Percentiles rank a stretch among this genome's conserved stretches.
phyloP scores from a whole-genome alignment of 768 basidiomycete species.

The Suillus decipiens region DNA sequence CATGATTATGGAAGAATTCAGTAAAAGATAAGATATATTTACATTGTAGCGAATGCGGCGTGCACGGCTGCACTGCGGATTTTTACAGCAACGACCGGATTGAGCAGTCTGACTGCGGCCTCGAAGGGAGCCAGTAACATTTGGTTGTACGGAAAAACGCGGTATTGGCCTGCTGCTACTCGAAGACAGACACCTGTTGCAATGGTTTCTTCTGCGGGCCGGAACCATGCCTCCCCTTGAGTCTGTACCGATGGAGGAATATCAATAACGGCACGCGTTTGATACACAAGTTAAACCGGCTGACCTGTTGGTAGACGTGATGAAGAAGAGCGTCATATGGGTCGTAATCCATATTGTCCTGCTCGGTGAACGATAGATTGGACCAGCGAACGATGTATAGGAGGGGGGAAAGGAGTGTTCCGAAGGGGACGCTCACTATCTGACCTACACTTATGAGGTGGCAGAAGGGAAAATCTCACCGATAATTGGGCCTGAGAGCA shows the following conservation, averaged over 20 bases:
- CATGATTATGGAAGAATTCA: background rate
- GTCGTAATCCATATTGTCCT: slow-evolving; percentile 66
- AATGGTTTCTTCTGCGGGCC: slow-evolving; percentile 75
- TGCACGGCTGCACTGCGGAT: slow-evolving; percentile 79
- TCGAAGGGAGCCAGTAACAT: slow-evolving; percentile 75
- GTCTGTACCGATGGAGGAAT: slow-evolving; percentile 47
- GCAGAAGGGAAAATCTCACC: too few relatives aligned
- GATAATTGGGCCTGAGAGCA: background rate
- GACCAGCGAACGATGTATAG: slow-evolving; percentile 12
- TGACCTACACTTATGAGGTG: background rate
- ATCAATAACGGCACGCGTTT: background rate
- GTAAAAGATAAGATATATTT: slow-evolving; percentile 23
- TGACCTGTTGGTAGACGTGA: slow-evolving; percentile 76
- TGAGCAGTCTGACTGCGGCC: slow-evolving; percentile 68
- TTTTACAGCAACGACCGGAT: slow-evolving; percentile 85
- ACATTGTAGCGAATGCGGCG: slow-evolving; percentile 73
- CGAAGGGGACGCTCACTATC: background rate
- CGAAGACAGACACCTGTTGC: slow-evolving; percentile 78
- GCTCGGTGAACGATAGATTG: background rate
- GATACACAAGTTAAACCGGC: slow-evolving; percentile 15
- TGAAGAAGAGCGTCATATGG: slow-evolving; percentile 79
- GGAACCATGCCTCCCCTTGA: slow-evolving; percentile 83
- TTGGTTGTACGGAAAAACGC: slow-evolving; percentile 85
- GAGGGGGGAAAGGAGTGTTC: background rate
- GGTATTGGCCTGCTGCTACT: slow-evolving; percentile 64